Percentiles rank a stretch among this genome's conserved stretches.
phyloP scores from a whole-genome alignment of 306 rosid species.

The Abrus precatorius region DNA sequence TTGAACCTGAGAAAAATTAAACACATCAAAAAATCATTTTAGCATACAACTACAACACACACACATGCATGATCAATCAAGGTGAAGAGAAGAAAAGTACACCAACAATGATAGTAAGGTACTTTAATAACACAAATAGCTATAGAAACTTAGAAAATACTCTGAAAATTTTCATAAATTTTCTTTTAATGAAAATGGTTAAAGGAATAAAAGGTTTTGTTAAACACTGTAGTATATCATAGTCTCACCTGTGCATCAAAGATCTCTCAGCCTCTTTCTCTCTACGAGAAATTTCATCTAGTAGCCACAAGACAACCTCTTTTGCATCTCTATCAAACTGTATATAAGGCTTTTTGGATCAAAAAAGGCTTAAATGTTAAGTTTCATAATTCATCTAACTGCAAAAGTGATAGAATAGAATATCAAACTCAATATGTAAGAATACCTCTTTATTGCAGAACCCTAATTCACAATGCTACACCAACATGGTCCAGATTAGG shows the following conservation, averaged over 20 bases:
- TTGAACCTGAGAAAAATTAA: constrained; percentile 16
- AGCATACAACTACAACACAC: not conserved
- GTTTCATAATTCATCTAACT: not conserved
- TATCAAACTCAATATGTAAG: too few species aligned
- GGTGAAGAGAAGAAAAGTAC: not conserved
- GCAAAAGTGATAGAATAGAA: not conserved
- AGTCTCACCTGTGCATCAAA: constrained; percentile 13
- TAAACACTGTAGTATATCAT: not conserved
- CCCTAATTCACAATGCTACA: too few species aligned
- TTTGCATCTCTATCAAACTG: constrained; percentile 4
- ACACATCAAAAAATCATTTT: not conserved
- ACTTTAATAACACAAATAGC: not conserved
- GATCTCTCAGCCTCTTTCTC: constrained; percentile 14
- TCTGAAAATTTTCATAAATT: not conserved
- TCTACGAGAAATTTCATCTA: constrained; percentile 13
- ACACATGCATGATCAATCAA: not conserved
- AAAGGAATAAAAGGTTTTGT: not conserved
- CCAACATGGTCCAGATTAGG: too few species aligned
- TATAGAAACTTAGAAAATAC: too few species aligned
- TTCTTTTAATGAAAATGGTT: not conserved
- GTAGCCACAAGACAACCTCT: constrained; percentile 7
- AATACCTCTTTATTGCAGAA: too few species aligned
- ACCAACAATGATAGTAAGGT: not conserved
- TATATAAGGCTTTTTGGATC: not conserved
- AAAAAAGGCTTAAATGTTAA: not conserved